A percentile compares a stretch with the other conserved stretches of the same genome.
Evolutionary conservation across 2,329 filamentous ascomycete species (phyloP).

Genomic region (Sphaceloma murrayae): DNA sequence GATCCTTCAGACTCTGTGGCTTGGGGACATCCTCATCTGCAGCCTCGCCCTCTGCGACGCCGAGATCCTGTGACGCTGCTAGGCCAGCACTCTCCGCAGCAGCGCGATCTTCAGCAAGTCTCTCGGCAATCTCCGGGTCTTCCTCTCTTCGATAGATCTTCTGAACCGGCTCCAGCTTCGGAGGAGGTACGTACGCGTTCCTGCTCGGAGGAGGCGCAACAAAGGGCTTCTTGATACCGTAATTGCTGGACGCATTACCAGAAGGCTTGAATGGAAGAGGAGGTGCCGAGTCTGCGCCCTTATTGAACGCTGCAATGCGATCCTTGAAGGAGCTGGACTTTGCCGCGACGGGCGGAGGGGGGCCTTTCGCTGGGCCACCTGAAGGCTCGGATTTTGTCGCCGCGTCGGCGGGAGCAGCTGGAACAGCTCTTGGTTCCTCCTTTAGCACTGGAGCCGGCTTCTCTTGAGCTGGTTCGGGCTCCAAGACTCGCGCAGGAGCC

Average conservation of each 20-base stretch:
- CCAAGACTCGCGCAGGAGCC: constrained; percentile 29
- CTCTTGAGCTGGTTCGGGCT: constrained; percentile 26
- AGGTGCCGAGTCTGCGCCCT: constrained; percentile 66
- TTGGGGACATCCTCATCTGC: constrained; percentile 75
- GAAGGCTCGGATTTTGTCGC: background rate
- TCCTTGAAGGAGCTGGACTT: constrained; percentile 92
- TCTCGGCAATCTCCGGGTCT: constrained; percentile 57
- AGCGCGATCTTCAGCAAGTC: constrained; percentile 55
- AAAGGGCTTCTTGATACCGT: constrained; percentile 86
- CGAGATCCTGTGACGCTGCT: constrained; percentile 26
- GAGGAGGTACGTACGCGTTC: constrained; percentile 77
- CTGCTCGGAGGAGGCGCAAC: constrained; percentile 90
- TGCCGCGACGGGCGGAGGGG: constrained; percentile 54
- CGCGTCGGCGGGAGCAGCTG: constrained; percentile 33
- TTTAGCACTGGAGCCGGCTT: constrained; percentile 17
- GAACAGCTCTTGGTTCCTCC: constrained; percentile 32
- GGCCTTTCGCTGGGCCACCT: constrained; percentile 38
- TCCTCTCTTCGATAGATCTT: constrained; percentile 82
- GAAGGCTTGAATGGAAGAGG: constrained; percentile 82
- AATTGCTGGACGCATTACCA: constrained; percentile 54
- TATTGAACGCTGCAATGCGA: constrained; percentile 95
- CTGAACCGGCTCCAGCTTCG: constrained; percentile 55
- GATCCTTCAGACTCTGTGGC: constrained; percentile 84
- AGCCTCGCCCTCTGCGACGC: constrained; percentile 39
- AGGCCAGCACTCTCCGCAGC: constrained; percentile 61